A percentile compares a stretch with the other conserved stretches of the same genome.
Conservation (phyloP, 2,329 filamentous ascomycete genomes). For the Colletotrichum sp. region DNA sequence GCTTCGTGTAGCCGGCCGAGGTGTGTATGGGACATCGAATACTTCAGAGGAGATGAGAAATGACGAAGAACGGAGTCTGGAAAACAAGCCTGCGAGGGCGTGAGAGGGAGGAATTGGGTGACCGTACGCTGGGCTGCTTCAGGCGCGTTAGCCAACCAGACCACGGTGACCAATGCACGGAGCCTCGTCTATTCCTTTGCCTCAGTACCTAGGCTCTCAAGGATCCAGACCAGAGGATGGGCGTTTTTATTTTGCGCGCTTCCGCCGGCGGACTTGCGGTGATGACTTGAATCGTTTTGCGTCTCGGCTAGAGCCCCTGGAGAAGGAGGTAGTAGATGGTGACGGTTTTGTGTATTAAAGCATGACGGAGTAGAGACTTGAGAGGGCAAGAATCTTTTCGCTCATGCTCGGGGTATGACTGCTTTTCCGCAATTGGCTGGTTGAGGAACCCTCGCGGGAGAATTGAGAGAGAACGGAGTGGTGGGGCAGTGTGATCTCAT, state of each 20-base stretch:
- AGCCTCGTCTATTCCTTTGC: no score
- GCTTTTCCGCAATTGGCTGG: no score
- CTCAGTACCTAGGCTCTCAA: no score
- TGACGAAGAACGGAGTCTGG: rapidly evolving
- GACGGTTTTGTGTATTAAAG: rapidly evolving
- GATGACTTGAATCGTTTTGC: background rate
- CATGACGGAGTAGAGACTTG: no score
- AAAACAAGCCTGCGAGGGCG: background rate
- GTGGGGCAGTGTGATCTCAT: background rate
- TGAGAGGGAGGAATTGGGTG: background rate
- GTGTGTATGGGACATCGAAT: background rate
- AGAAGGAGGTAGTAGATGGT: rapidly evolving
- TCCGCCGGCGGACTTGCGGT: background rate
- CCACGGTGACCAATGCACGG: no score
- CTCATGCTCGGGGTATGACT: no score
- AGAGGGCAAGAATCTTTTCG: no score
- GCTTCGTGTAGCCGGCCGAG: no score
- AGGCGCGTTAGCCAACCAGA: no score
- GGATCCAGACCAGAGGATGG: background rate
- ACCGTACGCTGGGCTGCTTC: no score
- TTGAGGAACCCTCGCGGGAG: background rate
- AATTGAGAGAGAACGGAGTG: background rate
- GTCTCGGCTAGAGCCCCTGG: background rate
- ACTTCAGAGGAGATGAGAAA: background rate
- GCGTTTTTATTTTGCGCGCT: rapidly evolving